Conservation (phyloP, 1,139 yeast genomes). For the Blastobotrys raffinosifermentans region DNA sequence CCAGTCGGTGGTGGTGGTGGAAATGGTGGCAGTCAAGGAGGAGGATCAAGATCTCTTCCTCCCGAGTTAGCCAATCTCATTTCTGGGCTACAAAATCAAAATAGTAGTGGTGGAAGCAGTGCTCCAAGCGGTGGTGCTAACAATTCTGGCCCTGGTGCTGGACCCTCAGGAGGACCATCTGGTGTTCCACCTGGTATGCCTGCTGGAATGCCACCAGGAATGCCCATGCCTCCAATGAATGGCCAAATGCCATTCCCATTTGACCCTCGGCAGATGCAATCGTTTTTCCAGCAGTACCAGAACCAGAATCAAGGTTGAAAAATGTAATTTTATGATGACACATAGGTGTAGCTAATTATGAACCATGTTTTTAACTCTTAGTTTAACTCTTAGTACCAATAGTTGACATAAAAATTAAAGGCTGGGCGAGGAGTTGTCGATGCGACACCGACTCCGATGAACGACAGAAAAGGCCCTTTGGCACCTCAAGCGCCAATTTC, state of each 20-base stretch:
- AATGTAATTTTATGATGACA: no score
- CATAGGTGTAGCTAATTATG: no score
- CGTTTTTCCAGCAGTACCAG: conserved; percentile 15
- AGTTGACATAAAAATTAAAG: background rate
- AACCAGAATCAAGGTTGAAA: no score
- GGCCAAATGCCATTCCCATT: conserved; percentile 12
- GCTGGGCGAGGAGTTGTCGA: background rate
- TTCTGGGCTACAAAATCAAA: conserved; percentile 2
- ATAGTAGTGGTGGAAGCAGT: conserved; percentile 5
- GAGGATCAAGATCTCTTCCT: conserved; percentile 12
- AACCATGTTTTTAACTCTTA: background rate
- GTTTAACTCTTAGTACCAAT: background rate
- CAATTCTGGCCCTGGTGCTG: conserved; percentile 2
- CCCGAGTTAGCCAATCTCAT: conserved; percentile 15
- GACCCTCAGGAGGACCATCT: conserved; percentile 3
- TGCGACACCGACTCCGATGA: background rate
- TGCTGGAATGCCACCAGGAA: conserved; percentile 5
- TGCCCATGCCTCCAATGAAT: conserved; percentile 10
- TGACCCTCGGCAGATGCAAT: conserved; percentile 14
- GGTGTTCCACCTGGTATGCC: background rate
- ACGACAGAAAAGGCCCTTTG: background rate
- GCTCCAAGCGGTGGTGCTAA: conserved; percentile 10
- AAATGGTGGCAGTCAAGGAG: conserved; percentile 6
- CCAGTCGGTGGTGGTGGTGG: conserved; percentile 6
- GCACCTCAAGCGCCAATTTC: background rate